Percentiles rank a stretch among this genome's conserved stretches.
These are phyloP conservation scores for Cardamine resedifolia DNA, from an alignment of 345 rosid genomes.

Conservation along the genomic window DNA sequence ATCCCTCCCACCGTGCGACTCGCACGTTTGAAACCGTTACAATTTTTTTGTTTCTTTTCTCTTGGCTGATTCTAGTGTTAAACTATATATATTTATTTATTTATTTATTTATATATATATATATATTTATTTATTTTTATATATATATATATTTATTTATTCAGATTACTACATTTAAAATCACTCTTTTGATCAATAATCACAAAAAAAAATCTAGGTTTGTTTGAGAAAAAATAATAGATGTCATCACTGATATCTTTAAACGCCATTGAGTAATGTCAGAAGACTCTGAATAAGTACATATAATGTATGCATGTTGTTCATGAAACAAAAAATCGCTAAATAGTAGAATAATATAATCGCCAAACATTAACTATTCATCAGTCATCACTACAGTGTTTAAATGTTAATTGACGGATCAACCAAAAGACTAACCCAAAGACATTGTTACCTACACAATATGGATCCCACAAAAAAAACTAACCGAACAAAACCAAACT, in stretches of 20 bases:
- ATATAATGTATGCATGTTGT: not conserved
- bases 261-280: too few relatives aligned
- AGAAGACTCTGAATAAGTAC: not conserved
- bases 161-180: not conserved
- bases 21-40: constrained; percentile 10
- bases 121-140: too few relatives aligned
- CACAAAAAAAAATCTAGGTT: too few relatives aligned
- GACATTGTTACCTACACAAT: not conserved
- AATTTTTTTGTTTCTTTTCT: not conserved
- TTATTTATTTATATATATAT: too few relatives aligned
- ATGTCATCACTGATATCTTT: too few relatives aligned
- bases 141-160: too few relatives aligned
- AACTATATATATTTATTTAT: too few relatives aligned
- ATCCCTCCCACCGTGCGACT: constrained; percentile 19
- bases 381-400: not conserved
- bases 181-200: too few relatives aligned
- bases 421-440: not conserved
- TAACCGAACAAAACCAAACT: not conserved
- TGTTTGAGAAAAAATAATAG: too few relatives aligned
- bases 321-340: not conserved
- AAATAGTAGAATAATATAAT: not conserved
- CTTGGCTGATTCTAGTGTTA: not conserved
- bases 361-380: not conserved
- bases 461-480: not conserved
- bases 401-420: not conserved